Conservation (phyloP, 768 basidiomycete species). For the Podaxis sp. region DNA sequence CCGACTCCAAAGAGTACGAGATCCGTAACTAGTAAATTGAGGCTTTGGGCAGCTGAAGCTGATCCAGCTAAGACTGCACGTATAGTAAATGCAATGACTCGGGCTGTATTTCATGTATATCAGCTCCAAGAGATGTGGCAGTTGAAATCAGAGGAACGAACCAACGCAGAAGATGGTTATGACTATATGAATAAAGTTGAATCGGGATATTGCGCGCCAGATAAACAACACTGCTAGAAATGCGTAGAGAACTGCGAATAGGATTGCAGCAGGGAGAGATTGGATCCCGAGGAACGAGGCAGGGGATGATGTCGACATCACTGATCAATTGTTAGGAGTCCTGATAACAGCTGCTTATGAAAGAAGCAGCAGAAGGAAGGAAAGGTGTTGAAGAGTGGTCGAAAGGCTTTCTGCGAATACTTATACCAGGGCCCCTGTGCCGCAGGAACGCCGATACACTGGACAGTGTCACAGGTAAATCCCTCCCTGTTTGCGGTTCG, state of each 20-base stretch:
- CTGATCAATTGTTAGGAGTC: not conserved
- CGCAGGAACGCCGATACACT: too few relatives aligned
- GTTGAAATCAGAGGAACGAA: slow-evolving; percentile 18
- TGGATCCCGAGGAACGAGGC: slow-evolving; percentile 28
- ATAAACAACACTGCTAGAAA: slow-evolving; percentile 28
- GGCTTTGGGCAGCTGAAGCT: slow-evolving; percentile 24
- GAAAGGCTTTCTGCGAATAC: too few relatives aligned
- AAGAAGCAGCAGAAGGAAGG: too few relatives aligned
- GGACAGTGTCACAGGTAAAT: too few relatives aligned
- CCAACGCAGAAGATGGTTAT: slow-evolving; percentile 34
- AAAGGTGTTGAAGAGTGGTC: too few relatives aligned
- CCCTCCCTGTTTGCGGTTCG: too few relatives aligned
- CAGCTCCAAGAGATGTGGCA: not conserved
- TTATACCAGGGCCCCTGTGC: too few relatives aligned
- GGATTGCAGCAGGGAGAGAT: slow-evolving; percentile 27
- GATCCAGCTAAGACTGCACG: slow-evolving; percentile 32
- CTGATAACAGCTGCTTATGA: too few relatives aligned
- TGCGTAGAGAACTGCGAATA: slow-evolving; percentile 31
- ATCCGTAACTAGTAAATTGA: slow-evolving; percentile 31
- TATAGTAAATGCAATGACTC: slow-evolving; percentile 34
- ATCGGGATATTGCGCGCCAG: slow-evolving; percentile 23
- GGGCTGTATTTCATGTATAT: slow-evolving; percentile 24
- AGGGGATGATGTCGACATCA: not conserved
- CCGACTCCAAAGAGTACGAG: slow-evolving; percentile 36
- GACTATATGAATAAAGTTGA: slow-evolving; percentile 29